phyloP scores from a whole-genome alignment of 73 alveolate genomes.

The Paraurostyla sp. region DNA sequence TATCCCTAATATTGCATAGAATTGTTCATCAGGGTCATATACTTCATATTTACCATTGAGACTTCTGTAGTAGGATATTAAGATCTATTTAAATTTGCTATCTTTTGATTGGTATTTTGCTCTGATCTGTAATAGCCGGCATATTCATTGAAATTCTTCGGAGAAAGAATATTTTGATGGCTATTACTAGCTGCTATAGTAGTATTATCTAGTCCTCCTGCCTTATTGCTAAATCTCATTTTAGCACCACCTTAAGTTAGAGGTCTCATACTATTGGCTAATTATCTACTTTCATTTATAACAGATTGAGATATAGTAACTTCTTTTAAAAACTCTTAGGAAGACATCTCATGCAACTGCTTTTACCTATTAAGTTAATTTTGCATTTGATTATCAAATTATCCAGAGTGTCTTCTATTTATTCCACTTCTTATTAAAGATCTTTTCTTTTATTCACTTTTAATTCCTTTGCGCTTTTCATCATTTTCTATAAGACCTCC shows the following conservation, averaged over 20 bases:
- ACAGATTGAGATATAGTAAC: background rate
- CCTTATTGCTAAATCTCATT: background rate
- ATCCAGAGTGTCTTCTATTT: background rate
- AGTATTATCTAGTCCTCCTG: background rate
- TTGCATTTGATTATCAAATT: background rate
- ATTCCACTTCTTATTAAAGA: background rate
- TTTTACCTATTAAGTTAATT: background rate
- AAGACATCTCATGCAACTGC: background rate
- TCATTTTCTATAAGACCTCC: background rate
- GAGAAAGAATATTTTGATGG: too few relatives aligned
- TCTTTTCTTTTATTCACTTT: conserved; percentile 33
- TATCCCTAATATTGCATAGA: background rate
- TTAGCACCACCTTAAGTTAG: conserved; percentile 25
- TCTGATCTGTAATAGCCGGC: too few relatives aligned
- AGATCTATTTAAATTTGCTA: too few relatives aligned
- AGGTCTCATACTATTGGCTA: conserved; percentile 27
- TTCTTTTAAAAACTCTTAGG: conserved; percentile 10
- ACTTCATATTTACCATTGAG: too few relatives aligned
- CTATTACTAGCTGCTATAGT: background rate
- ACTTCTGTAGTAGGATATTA: too few relatives aligned
- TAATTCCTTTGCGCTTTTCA: background rate
- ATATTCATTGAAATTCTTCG: too few relatives aligned
- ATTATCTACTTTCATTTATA: conserved; percentile 5
- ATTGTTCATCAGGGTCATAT: background rate
- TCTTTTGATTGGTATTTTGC: too few relatives aligned